These are phyloP conservation scores for Solanum chilense DNA, from an alignment of 257 asterid species.

Conservation along the genomic window DNA sequence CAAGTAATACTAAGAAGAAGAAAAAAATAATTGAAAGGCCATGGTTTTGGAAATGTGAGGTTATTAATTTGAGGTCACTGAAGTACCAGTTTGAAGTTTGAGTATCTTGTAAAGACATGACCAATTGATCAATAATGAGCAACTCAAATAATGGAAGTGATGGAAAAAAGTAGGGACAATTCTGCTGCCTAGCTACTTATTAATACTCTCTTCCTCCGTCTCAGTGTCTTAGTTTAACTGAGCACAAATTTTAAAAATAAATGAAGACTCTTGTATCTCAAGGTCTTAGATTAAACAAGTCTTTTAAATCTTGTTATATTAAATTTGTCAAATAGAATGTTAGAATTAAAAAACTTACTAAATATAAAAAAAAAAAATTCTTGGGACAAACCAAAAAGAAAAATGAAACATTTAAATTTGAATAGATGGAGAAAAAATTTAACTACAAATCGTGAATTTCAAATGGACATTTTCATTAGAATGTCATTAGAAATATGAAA, in stretches of 20 bases:
- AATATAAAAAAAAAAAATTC: too few species aligned
- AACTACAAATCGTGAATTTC: not conserved
- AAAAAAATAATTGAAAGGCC: not conserved
- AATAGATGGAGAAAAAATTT: not conserved
- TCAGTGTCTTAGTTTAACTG: not conserved
- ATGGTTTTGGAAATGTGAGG: not conserved
- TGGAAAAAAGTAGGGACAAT: not conserved
- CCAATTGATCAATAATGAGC: not conserved
- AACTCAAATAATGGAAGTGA: not conserved
- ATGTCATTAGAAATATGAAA: not conserved
- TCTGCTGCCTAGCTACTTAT: not conserved
- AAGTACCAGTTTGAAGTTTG: not conserved
- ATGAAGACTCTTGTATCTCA: not conserved
- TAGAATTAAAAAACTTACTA: too few species aligned
- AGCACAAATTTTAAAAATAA: not conserved
- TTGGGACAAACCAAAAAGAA: too few species aligned
- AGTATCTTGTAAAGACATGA: not conserved
- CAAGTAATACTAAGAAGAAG: not conserved
- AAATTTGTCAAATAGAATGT: not conserved
- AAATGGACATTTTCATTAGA: not conserved
- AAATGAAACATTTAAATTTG: too few species aligned
- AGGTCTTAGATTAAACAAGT: not conserved
- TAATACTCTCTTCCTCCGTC: not conserved
- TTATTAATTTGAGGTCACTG: not conserved
- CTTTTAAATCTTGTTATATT: too few species aligned